These are phyloP conservation scores for Madurella fahalii DNA, from an alignment of 2,329 filamentous ascomycete species.

Conservation along the genomic window DNA sequence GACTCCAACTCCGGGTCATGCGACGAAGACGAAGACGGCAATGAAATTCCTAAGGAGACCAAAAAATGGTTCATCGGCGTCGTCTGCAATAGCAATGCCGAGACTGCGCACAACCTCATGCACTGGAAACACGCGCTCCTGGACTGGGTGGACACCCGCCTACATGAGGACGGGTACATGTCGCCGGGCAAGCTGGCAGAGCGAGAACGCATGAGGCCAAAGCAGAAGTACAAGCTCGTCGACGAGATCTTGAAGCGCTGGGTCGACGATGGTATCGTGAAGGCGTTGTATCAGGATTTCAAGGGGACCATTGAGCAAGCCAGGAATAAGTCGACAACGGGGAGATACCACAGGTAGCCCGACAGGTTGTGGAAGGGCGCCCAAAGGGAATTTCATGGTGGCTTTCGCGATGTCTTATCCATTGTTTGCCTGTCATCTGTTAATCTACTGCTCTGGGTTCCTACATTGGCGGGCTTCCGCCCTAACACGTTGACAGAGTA, in stretches of 20 bases:
- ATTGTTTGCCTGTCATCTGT: too few relatives aligned
- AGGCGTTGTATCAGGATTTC: conserved; percentile 61
- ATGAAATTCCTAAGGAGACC: conserved; percentile 32
- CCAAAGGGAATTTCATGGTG: too few relatives aligned
- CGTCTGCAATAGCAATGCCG: conserved; percentile 49
- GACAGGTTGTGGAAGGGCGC: not conserved
- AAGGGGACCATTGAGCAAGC: conserved; percentile 58
- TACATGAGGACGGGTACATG: conserved; percentile 56
- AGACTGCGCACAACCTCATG: conserved; percentile 65
- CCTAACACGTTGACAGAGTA: too few relatives aligned
- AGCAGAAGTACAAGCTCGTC: conserved; percentile 56
- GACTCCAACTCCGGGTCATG: conserved; percentile 8
- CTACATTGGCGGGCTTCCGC: too few relatives aligned
- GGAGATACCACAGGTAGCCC: conserved; percentile 8
- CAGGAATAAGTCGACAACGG: conserved; percentile 41
- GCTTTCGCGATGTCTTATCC: too few relatives aligned
- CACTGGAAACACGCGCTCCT: conserved; percentile 77
- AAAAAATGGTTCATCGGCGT: conserved; percentile 40
- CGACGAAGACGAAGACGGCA: conserved; percentile 37
- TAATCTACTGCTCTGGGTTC: too few relatives aligned
- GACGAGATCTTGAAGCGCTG: conserved; percentile 62
- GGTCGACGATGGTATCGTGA: conserved; percentile 55
- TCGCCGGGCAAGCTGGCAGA: conserved; percentile 51
- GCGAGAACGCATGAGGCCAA: conserved; percentile 57
- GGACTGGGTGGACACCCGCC: conserved; percentile 62